Evolutionary conservation across 2,329 filamentous ascomycete genomes (phyloP).

Genomic region (Alternaria gansuensis): DNA sequence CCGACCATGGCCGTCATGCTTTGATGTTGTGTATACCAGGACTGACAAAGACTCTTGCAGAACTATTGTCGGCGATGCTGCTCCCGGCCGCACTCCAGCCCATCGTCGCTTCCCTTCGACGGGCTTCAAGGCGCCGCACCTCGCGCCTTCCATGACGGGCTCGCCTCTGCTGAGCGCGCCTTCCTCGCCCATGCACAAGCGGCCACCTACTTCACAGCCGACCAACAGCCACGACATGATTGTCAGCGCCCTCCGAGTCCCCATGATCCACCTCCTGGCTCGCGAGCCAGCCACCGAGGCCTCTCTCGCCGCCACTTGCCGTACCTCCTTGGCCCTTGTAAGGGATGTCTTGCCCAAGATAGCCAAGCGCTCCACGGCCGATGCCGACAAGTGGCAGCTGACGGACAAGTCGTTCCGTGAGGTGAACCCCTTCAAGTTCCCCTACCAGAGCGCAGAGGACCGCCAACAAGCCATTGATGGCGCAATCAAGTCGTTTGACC

Average conservation of each 20-base stretch:
- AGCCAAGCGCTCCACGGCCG: conserved; percentile 60
- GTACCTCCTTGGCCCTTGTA: conserved; percentile 40
- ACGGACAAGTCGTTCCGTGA: conserved; percentile 68
- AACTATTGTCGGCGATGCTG: conserved; percentile 50
- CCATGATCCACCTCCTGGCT: conserved; percentile 64
- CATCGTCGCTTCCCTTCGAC: conserved; percentile 52
- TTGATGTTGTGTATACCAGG: conserved; percentile 28
- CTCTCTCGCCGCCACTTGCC: conserved; percentile 45
- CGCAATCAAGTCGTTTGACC: conserved; percentile 70
- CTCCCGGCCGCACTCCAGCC: conserved; percentile 44
- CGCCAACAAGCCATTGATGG: conserved; percentile 68
- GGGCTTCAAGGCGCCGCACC: conserved; percentile 48
- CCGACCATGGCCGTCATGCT: conserved; percentile 11
- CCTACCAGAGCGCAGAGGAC: conserved; percentile 64
- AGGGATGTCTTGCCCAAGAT: conserved; percentile 58
- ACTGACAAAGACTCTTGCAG: conserved; percentile 48
- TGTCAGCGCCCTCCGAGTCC: conserved; percentile 55
- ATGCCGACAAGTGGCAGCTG: conserved; percentile 57
- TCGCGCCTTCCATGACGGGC: conserved; percentile 49
- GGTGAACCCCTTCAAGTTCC: conserved; percentile 69
- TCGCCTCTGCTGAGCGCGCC: conserved; percentile 53
- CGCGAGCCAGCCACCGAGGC: conserved; percentile 44
- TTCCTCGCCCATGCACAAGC: conserved; percentile 49
- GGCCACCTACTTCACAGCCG: conserved; percentile 56
- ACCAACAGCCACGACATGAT: conserved; percentile 43